Evolutionary conservation across 2,329 filamentous ascomycete genomes (phyloP).

Genomic region (Tolypocladium album): DNA sequence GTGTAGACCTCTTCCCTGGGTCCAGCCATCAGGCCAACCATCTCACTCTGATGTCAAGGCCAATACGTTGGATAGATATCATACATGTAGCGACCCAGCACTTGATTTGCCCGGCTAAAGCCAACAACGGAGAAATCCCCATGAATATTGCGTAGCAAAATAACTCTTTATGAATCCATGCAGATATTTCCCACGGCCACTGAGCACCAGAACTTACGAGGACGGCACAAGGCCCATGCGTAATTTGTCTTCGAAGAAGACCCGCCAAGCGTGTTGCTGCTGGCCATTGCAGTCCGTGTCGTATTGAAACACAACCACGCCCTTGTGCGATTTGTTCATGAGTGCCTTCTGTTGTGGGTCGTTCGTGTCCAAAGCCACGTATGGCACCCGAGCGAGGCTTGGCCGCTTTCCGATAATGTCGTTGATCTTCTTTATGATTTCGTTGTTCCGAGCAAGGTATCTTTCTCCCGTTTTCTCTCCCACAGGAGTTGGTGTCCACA

Average conservation of each 20-base stretch:
- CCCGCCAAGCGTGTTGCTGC: background rate
- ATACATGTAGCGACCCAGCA: background rate
- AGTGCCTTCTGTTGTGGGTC: background rate
- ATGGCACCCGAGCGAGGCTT: background rate
- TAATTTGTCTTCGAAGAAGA: background rate
- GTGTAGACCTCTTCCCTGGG: background rate
- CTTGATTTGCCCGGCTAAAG: no score
- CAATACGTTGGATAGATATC: background rate
- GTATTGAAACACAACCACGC: background rate
- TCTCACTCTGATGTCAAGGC: background rate
- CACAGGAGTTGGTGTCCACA: background rate
- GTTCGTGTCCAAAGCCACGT: background rate
- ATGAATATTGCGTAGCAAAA: no score
- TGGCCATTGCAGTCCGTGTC: background rate
- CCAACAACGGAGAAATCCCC: no score
- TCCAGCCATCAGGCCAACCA: background rate
- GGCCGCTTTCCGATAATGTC: background rate
- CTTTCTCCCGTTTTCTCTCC: background rate
- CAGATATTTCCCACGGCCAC: background rate
- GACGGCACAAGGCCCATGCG: background rate
- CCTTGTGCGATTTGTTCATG: background rate
- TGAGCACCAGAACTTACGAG: background rate
- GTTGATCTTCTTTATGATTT: background rate
- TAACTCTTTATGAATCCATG: no score
- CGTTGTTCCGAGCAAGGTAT: background rate